Evolutionary conservation across 2,329 filamentous ascomycete species (phyloP).

Genomic region (Neofusicoccum umdonicola): DNA sequence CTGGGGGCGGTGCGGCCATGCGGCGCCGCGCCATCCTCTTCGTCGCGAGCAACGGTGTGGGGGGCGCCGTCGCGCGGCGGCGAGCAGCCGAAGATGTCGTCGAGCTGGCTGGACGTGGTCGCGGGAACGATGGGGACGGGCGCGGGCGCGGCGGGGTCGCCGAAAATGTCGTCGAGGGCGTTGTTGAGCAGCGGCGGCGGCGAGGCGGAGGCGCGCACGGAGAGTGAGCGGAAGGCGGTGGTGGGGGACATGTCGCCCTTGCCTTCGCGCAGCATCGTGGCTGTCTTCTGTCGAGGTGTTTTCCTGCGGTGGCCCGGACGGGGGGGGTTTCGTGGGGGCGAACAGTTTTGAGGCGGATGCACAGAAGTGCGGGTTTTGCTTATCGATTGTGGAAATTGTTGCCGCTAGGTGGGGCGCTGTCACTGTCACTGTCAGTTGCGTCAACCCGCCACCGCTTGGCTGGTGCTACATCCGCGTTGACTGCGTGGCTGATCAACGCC

Average conservation of each 20-base stretch:
- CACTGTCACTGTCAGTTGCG: too few species aligned
- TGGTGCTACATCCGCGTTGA: too few species aligned
- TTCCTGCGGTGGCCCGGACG: neutral
- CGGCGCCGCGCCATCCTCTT: too few species aligned
- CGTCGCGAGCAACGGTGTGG: neutral
- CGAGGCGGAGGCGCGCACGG: neutral
- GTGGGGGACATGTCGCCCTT: constrained; percentile 10
- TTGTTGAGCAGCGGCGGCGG: neutral
- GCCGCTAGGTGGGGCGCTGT: too few species aligned
- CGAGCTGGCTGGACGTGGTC: constrained; percentile 32
- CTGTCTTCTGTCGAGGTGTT: neutral
- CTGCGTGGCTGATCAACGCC: too few species aligned
- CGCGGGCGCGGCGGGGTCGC: constrained; percentile 18
- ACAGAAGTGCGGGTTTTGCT: too few species aligned
- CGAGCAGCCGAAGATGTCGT: constrained; percentile 48
- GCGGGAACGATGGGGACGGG: neutral
- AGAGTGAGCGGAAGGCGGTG: constrained; percentile 3
- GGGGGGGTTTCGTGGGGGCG: neutral
- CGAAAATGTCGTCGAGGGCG: constrained; percentile 18
- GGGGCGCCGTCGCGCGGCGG: neutral
- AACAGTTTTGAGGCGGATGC: neutral
- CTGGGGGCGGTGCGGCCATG: constrained; percentile 9
- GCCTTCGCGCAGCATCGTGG: constrained; percentile 13
- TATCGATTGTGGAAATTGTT: too few species aligned
- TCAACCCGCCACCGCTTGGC: too few species aligned